Percentiles rank a stretch among this genome's conserved stretches.
These are phyloP conservation scores for Talaromyces sp. DNA, from an alignment of 2,329 filamentous ascomycete species.

Conservation along the genomic window DNA sequence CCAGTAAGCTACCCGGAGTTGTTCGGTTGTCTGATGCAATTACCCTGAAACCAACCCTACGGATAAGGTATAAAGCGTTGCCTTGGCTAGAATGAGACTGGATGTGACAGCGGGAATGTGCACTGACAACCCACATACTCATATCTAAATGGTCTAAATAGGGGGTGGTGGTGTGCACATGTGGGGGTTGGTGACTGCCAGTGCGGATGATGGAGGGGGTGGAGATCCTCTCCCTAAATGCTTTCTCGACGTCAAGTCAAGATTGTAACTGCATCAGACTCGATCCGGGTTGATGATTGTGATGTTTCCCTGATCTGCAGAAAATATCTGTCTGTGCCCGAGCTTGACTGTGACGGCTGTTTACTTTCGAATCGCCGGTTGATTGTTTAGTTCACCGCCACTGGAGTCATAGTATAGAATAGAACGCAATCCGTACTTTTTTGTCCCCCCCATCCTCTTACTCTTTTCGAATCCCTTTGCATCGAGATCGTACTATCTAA, in stretches of 20 bases:
- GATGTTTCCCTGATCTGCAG: constrained; percentile 1
- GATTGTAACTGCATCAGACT: constrained; percentile 1
- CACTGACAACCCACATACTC: constrained; percentile 9
- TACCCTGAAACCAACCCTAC: constrained; percentile 28
- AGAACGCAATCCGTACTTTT: background rate
- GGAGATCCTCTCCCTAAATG: too few relatives aligned
- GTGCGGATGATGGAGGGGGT: too few relatives aligned
- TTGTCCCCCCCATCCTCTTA: background rate
- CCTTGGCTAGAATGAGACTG: constrained; percentile 7
- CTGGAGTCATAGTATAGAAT: background rate
- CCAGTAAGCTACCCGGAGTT: constrained; percentile 14
- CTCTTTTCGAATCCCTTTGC: too few relatives aligned
- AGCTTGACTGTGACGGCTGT: background rate
- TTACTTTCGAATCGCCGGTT: background rate
- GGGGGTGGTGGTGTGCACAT: too few relatives aligned
- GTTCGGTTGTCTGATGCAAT: constrained; percentile 23
- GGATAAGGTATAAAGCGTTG: constrained; percentile 11
- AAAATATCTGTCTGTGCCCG: background rate
- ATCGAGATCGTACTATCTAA: background rate
- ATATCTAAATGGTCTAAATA: constrained; percentile 5
- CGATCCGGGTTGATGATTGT: background rate
- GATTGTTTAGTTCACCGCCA: constrained; percentile 2
- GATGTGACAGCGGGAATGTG: constrained; percentile 24
- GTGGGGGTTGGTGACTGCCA: background rate
- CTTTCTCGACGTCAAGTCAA: background rate